Evolutionary conservation across 176 grass and related monocot species (phyloP).

Genomic region (barley (Hordeum vulgare)): DNA sequence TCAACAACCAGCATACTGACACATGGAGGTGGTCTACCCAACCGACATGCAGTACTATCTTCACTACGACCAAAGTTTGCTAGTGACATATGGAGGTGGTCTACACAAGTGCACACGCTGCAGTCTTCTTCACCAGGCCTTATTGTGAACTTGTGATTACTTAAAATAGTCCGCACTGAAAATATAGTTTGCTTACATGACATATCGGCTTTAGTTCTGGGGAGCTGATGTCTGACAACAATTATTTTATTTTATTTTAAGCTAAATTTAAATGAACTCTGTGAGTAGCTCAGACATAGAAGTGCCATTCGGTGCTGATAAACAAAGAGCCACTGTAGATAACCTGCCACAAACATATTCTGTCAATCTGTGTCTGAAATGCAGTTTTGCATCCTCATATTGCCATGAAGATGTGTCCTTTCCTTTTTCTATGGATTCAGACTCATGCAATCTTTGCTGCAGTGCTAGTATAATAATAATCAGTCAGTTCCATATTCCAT

Average conservation of each 20-base stretch:
- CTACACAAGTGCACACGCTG: too few species aligned
- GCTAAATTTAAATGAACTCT: neutral
- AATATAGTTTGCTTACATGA: conserved; percentile 22
- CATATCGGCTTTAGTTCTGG: neutral
- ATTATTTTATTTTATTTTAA: neutral
- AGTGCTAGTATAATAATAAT: neutral
- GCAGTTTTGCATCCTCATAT: neutral
- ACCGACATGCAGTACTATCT: too few species aligned
- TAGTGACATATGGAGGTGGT: too few species aligned
- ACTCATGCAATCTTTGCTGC: neutral
- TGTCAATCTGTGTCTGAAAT: neutral
- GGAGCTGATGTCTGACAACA: neutral
- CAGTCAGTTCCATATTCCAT: neutral
- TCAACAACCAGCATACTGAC: too few species aligned
- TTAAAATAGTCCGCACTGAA: neutral
- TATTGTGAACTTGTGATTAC: neutral
- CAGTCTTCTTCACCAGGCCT: neutral
- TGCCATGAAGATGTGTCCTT: neutral
- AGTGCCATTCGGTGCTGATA: neutral
- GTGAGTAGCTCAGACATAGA: neutral
- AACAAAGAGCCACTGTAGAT: neutral
- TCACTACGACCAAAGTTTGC: too few species aligned
- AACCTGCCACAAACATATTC: neutral
- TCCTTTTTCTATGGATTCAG: neutral
- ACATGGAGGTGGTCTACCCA: too few species aligned